These are phyloP conservation scores for Pseudogymnoascus sp. DNA, from an alignment of 2,329 filamentous ascomycete genomes.

Conservation along the genomic window DNA sequence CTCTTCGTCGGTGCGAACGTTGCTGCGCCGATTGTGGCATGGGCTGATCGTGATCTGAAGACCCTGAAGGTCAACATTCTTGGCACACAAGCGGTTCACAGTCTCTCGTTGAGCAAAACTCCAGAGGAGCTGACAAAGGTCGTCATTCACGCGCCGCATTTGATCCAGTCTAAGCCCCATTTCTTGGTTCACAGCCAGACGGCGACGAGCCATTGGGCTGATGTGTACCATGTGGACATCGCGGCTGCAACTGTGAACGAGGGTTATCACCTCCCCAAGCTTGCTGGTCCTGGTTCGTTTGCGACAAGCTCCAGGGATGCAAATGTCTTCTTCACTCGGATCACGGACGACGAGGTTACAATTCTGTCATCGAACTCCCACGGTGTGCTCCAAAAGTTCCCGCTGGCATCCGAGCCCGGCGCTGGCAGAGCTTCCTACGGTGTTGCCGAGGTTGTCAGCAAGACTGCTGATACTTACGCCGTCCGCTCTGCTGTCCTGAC, in stretches of 20 bases:
- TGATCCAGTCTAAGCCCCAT: constrained; percentile 66
- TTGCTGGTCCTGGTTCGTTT: constrained; percentile 66
- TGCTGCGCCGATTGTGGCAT: constrained; percentile 66
- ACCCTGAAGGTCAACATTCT: constrained; percentile 68
- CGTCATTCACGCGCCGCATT: constrained; percentile 65
- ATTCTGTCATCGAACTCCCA: constrained; percentile 73
- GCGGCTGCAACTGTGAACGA: constrained; percentile 64
- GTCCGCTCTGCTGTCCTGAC: constrained; percentile 69
- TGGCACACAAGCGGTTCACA: constrained; percentile 50
- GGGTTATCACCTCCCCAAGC: constrained; percentile 70
- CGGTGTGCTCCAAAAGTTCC: constrained; percentile 69
- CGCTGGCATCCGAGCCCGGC: constrained; percentile 41
- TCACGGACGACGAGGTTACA: constrained; percentile 66
- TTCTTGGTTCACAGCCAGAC: constrained; percentile 81
- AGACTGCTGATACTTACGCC: constrained; percentile 60
- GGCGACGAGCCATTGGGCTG: constrained; percentile 64
- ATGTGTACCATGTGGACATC: constrained; percentile 77
- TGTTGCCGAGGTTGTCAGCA: constrained; percentile 76
- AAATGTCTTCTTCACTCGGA: constrained; percentile 83
- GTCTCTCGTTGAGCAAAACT: constrained; percentile 44
- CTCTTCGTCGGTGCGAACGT: constrained; percentile 72
- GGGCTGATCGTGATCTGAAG: constrained; percentile 58
- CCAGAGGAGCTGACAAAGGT: constrained; percentile 49
- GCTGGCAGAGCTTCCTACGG: constrained; percentile 54
- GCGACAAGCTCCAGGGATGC: constrained; percentile 70